Evolutionary conservation across 2,329 filamentous ascomycete genomes (phyloP), one percentile per base, ranked within the genome.

Genomic region (Aspergillus amoenus): DNA sequence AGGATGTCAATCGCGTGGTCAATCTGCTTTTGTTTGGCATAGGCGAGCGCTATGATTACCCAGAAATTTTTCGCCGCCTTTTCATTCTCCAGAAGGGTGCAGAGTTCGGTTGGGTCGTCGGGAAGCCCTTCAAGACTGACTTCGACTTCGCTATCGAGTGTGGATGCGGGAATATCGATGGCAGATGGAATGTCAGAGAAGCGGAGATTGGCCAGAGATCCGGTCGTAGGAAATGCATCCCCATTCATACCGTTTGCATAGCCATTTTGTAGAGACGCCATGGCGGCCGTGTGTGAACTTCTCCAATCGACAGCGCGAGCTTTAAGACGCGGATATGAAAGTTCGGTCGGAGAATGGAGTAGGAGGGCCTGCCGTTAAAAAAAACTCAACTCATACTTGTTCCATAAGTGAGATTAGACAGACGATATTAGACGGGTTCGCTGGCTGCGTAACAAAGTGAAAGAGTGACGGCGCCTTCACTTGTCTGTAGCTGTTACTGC

Each of bases 11-110:
- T 84, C 51, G 86, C 86, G 77, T 94, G 90, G 70, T 97, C 93
- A 61, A 94, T 85, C 78, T 96, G 96, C 70, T 88, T 88, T 78
- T 96, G 91, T 78, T 97, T 99, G 41, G 94, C 93, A 71, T 99
- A 99, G 47, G 93, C 93, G 58, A 97, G 82, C 42, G 95, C 90
- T 64, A 97, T 94, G n/a, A 91, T 93, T 82, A 99, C 93, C 95
- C 95, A 99, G 66, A 95, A 95, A 52, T 88, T 91, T 68, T 93
- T 92, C 39, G 91, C 89, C 15, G 92, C 93, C 69, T 88, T 87
- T 75, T 99, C 95, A 70, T 94, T 96, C 78, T 99, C 93, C 62
- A 99, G 86, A 50, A 99, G 83, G 30, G 91, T 94, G 74, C 94
- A 99, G 5, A 99, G 84, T 78, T 99, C 94, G 46, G 90, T 96